Evolutionary conservation across 176 grass and related monocot genomes (phyloP), one percentile per base, ranked within the genome.

Genomic region (Aegilops umbellulata): DNA sequence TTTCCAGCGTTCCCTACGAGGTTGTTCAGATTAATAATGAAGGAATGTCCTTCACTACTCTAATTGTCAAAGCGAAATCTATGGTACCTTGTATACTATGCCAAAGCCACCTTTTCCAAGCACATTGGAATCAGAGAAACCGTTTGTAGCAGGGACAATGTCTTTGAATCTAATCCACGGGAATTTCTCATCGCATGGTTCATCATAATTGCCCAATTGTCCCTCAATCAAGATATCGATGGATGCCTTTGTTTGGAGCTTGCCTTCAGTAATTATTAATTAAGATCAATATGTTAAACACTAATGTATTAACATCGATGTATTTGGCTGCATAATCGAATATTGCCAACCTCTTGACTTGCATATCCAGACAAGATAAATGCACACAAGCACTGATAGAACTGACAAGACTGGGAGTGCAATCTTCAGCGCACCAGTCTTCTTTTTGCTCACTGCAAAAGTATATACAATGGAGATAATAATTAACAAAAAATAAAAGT

Each of bases 81-180:
- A 51, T 2, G 0, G 78, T 88, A 93, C 88, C 92, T 86, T 87
- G 70, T 90, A 90, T 39, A 93, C 86, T 4, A 65, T 80, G 34
- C 88, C 88, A 3, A 90, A 92, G 4, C 91, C 87, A 2, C 91
- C 84, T 82, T 84, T 39, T 65, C 91, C 87, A 23, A 92, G 86
- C 60, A 89, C 72, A 9, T 89, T 90, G 13, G 10, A 20, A 17
- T 36, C 34, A 1, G 87, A 89, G 61, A 92, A 92, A 85, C 89
- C 87, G 27, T 81, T 46, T 65, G 91, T 90, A 29, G 87, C 64
- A 30, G 38, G 9, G 1, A 36, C 8, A 7, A 87, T 46, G 10
- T 69, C 66, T 53, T 85, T 80, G 29, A 89, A 92, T 10, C 10
- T 53, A 19, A 92, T 14, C 10, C 55, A 39, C 15, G 78, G 44